phyloP scores from a whole-genome alignment of 352 stramenopile genomes.

The Pythium oligandrum region DNA sequence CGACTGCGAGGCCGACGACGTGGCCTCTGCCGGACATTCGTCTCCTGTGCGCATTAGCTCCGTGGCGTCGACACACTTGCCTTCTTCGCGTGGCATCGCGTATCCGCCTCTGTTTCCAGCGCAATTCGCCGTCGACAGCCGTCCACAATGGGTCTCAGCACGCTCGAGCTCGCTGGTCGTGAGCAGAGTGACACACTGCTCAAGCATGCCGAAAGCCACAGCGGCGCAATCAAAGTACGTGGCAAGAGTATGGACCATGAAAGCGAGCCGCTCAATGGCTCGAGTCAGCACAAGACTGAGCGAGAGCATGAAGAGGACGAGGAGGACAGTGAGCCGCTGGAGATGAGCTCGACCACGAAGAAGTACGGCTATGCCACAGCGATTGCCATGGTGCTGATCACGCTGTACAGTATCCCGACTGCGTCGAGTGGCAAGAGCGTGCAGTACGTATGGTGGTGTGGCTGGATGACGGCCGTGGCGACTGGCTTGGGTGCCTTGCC shows the following conservation, averaged over 20 bases:
- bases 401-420: conserved; percentile 55
- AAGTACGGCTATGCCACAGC: conserved; percentile 43
- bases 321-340: conserved; percentile 13
- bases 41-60: no score
- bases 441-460: conserved; percentile 96
- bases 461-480: conserved; percentile 95
- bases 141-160: conserved; percentile 4
- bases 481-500: conserved; percentile 94
- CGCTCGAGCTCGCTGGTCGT: conserved; percentile 1
- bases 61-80: no score
- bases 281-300: no score
- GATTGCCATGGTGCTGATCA: conserved; percentile 47
- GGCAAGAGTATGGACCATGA: neutral
- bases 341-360: conserved; percentile 21
- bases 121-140: neutral
- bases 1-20: no score
- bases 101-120: no score
- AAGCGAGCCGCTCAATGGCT: no score
- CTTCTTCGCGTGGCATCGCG: no score
- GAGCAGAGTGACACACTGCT: no score
- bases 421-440: conserved; percentile 45
- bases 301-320: conserved; percentile 7
- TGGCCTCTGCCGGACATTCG: no score
- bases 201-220: neutral
- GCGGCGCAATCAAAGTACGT: conserved; percentile 8